Evolutionary conservation across 106 monocot genomes (phyloP), one percentile per base, ranked within the genome.

Genomic region (Alisma plantagoaquatica): DNA sequence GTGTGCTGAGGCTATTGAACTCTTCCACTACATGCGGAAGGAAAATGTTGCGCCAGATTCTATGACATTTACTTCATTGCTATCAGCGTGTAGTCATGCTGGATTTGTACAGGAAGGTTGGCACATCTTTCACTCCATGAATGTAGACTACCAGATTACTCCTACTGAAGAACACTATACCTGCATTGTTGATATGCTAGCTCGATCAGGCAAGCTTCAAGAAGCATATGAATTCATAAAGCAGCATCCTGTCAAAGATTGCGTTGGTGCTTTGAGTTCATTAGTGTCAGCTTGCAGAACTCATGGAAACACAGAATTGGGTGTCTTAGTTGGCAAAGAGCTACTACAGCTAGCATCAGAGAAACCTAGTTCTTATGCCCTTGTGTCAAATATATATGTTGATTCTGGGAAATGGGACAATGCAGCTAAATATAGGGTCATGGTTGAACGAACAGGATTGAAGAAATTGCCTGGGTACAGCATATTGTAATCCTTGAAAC

Each of bases 61-160:
- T 11, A 35, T 61, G 21, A 60, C 66, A 30, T 71, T 70, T 55
- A 68, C 67, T 64, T 78, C 74, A 15, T 59, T 83, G 41, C 64
- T 83, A 20, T 83, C 83, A 12, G 70, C 83, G 20, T 83, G 83
- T 49, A 83, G 75, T 52, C 83, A 83, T 65, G 41, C 41, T 48
- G 78, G 83, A 21, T 43, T 58, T 12, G 64, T 83, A 32, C 76
- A 83, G 64, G 78, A 75, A 57, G 83, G 60, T 33, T 78, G 61
- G 74, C 50, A 33, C 12, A 45, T 83, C 50, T 78, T 83, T 31
- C 24, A 57, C 27, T 60, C 64, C 49, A 71, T 83, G 74, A 65
- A 52, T 52, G 10, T 35, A 4, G 29, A 67, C 16, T 63, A 70
- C 53, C 31, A 49, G 2, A 46, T 83, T 56, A 15, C 59, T 23